Base-by-base conservation (phyloP, 169 alveolate species). In the Plasmodium reichenowi region DNA sequence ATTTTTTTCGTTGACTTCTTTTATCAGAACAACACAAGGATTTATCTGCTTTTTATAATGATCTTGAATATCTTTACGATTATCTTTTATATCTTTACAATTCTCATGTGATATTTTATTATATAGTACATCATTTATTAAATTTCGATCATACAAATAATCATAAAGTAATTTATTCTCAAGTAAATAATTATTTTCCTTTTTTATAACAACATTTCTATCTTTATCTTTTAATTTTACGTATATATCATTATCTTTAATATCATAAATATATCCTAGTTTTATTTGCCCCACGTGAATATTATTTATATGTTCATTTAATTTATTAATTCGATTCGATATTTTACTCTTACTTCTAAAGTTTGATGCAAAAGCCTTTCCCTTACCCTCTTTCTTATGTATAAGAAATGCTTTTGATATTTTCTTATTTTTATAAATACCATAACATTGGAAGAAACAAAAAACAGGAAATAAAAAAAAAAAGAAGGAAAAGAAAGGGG, bases 201-300 rank as follows among this genome's bases (percentile, higher is more conserved):
- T 86, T 64, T 86, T 86, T 60, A 86, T 86, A 58, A 86, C 63
- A 47, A 86, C 85, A 38, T 86, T 52, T 20, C 70, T 58, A 60
- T 62, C 59, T 7, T 43, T 64, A 64, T 48, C 62, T 67, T 86
- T 86, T 62, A 86, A 72, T 62, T 60, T 71, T 43, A 86, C 76
- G 60, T 71, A 86, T 72, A 86, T 86, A 62, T 86, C 70, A 62
- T 86, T 86, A 47, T 71, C 58, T 10, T 20, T 74, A 12, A 86
- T 58, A 45, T 86, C 85, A 47, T 63, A 60, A 5, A 86, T 56
- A 29, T 67, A 54, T 4, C 92, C 92, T 20, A 86, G 45, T 86
- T 86, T 86, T 50, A 86, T 26, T 32, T 86, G 78, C 15, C 92
- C 92, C 58, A 86, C 88, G 29, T 86, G 15, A 10, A 86, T 72